A percentile compares a stretch with the other conserved stretches of the same genome.
These are phyloP conservation scores for Colletotrichum agaves DNA, from an alignment of 2,329 filamentous ascomycete genomes.

Conservation along the genomic window DNA sequence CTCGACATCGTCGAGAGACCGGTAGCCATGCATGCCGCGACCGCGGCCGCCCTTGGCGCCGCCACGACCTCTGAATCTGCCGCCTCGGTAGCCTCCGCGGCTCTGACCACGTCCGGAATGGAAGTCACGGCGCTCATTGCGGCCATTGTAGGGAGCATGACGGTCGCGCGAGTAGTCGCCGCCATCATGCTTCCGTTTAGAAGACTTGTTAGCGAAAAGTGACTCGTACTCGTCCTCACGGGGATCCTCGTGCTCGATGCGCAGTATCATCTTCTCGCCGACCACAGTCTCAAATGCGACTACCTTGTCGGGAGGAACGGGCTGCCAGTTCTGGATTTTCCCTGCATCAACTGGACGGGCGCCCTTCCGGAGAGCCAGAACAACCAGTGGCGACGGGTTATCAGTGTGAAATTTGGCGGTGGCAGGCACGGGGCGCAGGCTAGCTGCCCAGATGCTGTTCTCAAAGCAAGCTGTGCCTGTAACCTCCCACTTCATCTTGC, in stretches of 20 bases:
- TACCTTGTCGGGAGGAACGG: constrained; percentile 75
- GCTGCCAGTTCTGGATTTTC: constrained; percentile 86
- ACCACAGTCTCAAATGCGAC: constrained; percentile 86
- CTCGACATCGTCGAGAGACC: constrained; percentile 74
- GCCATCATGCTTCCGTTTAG: constrained; percentile 67
- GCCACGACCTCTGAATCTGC: constrained; percentile 52
- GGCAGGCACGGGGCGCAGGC: constrained; percentile 77
- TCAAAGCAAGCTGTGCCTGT: constrained; percentile 80
- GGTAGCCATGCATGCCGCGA: constrained; percentile 66
- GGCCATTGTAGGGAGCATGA: constrained; percentile 47
- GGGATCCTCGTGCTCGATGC: constrained; percentile 78
- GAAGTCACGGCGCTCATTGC: constrained; percentile 54
- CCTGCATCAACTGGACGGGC: constrained; percentile 82
- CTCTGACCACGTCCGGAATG: constrained; percentile 55
- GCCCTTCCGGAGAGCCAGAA: constrained; percentile 82
- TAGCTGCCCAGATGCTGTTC: constrained; percentile 87
- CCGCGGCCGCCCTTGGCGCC: constrained; percentile 57
- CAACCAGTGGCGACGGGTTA: constrained; percentile 80
- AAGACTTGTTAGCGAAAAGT: constrained; percentile 67
- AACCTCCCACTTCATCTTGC: constrained; percentile 85
- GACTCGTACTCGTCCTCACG: constrained; percentile 72
- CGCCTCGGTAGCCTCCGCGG: constrained; percentile 50
- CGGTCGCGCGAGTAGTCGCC: constrained; percentile 44
- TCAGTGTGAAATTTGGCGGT: constrained; percentile 80
- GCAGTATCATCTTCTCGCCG: constrained; percentile 85